phyloP scores from a whole-genome alignment of 495 filamentous ascomycete genomes.

The Xanthoparmelia taractica region DNA sequence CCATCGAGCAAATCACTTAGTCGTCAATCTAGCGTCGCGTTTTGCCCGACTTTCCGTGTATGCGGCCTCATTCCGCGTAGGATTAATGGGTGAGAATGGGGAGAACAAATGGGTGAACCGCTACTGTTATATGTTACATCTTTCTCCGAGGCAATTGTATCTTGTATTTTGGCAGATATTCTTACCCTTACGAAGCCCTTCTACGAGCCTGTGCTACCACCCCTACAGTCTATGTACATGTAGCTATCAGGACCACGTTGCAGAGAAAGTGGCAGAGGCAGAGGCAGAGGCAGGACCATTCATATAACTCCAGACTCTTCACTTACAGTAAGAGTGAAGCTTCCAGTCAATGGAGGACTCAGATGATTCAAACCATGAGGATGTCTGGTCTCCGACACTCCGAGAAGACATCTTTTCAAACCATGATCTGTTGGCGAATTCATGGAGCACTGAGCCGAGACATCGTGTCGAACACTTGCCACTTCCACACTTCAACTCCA shows the following conservation, averaged over 20 bases:
- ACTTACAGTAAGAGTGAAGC: background rate
- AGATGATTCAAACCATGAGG: conserved; percentile 11
- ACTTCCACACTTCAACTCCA: conserved; percentile 8
- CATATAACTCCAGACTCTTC: background rate
- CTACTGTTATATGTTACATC: background rate
- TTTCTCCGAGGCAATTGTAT: background rate
- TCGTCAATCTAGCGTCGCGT: background rate
- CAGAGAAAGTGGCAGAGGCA: background rate
- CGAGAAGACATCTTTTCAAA: conserved; percentile 12
- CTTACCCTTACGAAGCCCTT: background rate
- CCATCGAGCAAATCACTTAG: background rate
- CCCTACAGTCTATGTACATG: no score
- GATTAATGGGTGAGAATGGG: background rate
- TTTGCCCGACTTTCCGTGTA: background rate
- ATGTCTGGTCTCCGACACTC: conserved; percentile 15
- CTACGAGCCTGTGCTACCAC: no score
- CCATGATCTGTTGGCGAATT: background rate
- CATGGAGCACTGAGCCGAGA: conserved; percentile 5
- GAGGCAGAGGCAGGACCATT: background rate
- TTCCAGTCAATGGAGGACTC: conserved; percentile 9
- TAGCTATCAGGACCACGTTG: background rate
- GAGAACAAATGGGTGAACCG: no score
- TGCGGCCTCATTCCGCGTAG: background rate
- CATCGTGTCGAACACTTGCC: conserved; percentile 8
- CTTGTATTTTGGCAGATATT: background rate